Conservation (phyloP, 2,329 filamentous ascomycete species). For the Paracamarosporium sp. region DNA sequence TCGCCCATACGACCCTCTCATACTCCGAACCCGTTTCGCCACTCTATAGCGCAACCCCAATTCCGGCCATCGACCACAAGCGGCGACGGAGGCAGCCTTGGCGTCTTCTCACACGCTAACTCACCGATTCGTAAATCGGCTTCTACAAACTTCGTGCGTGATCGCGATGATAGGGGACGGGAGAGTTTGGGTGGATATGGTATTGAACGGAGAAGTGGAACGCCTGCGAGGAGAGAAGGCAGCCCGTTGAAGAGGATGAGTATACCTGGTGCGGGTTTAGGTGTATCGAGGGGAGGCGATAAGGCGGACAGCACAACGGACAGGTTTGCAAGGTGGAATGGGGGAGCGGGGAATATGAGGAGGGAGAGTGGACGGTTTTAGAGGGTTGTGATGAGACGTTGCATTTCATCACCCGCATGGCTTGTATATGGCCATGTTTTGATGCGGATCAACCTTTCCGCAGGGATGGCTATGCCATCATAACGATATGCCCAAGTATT, state of each 20-base stretch:
- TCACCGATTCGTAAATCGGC: slow-evolving; percentile 84
- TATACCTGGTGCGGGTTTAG: slow-evolving; percentile 34
- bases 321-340: slow-evolving; percentile 31
- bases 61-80: slow-evolving; percentile 50
- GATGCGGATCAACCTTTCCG: no score
- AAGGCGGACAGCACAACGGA: slow-evolving; percentile 22
- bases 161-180: slow-evolving; percentile 35
- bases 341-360: slow-evolving; percentile 28
- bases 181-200: slow-evolving; percentile 29
- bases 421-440: neutral
- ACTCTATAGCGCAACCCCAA: slow-evolving; percentile 61
- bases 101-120: slow-evolving; percentile 78
- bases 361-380: slow-evolving; percentile 37
- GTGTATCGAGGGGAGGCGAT: slow-evolving; percentile 15
- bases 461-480: no score
- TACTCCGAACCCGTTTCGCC: slow-evolving; percentile 57
- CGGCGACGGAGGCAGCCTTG: slow-evolving; percentile 78
- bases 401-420: no score
- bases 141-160: slow-evolving; percentile 60
- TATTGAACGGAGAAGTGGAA: slow-evolving; percentile 34
- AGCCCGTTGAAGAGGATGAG: slow-evolving; percentile 55
- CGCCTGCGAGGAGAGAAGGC: slow-evolving; percentile 44
- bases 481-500: no score
- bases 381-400: no score
- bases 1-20: slow-evolving; percentile 55